Evolutionary conservation across 2,329 filamentous ascomycete species (phyloP), one percentile per base, ranked within the genome.

Genomic region (Fusarium sp.): DNA sequence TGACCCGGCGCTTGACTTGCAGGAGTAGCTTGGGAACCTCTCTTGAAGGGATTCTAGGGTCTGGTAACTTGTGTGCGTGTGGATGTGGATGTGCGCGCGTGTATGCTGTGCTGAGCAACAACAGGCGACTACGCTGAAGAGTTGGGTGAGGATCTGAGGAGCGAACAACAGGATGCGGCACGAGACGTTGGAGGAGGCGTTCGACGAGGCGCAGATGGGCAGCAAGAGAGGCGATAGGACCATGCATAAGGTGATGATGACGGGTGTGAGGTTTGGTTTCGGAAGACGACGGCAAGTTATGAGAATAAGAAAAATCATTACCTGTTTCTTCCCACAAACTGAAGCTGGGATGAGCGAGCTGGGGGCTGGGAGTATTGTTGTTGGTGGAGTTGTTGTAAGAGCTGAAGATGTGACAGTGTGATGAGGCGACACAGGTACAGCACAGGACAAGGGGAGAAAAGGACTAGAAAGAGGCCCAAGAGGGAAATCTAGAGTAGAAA

Each of bases 1-100:
- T 80, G 78, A 79, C 75, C 77, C 77, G 75, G 79, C 77, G 79
- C 79, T 81, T 81, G 76, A 76, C 77, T 77, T 79, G 77, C 77
- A 79, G 76, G 64, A 75, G 69, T 79, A 79, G 77, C 72, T 79
- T 78, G 69, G 61, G 48, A 74, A 74, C 69, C 59, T 73, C 75
- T 76, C 67, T 62, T 56, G 60, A 66, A 60, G 58, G 67, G 64
- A 69, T 75, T 76, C 73, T 54, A 75, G 73, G 73, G 73, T 76
- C 73, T 62, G 31, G 29, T 33, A 37, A 56, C 24, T 56, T 65
- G 60, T 67, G 59, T 67, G 35, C 56, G 65, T 67, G 57, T 57
- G 59, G 61, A 65, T 68, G 72, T 54, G 33, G 64, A 66, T 68
- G 72, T 54, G 33, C 58, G 62, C 65, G 74, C 64, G 61, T 72